A percentile compares a stretch with the other conserved stretches of the same genome.
phyloP scores from a whole-genome alignment of 208 protist species.

The Trypanosoma grayi region DNA sequence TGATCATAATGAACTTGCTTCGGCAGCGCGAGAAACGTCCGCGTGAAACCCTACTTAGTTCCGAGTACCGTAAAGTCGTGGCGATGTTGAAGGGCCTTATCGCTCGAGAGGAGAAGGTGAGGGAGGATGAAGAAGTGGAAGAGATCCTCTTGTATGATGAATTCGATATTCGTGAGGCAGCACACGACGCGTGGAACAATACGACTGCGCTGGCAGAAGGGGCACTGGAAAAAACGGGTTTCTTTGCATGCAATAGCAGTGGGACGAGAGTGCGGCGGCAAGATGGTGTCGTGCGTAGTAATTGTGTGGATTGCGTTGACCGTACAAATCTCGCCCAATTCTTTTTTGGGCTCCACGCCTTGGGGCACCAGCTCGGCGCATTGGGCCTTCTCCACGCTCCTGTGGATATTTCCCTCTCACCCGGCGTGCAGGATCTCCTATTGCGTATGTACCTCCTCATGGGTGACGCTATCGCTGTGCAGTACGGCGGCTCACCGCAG shows the following conservation, averaged over 20 bases:
- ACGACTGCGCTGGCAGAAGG: slow-evolving; percentile 54
- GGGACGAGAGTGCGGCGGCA: slow-evolving; percentile 38
- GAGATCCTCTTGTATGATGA: slow-evolving; percentile 71
- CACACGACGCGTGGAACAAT: slow-evolving; percentile 71
- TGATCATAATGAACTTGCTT: slow-evolving; percentile 93
- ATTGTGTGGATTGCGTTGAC: slow-evolving; percentile 98
- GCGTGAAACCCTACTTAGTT: slow-evolving; percentile 76
- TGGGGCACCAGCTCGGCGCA: slow-evolving; percentile 62
- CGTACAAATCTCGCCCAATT: slow-evolving; percentile 97
- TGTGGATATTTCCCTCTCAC: slow-evolving; percentile 37
- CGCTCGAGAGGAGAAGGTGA: slow-evolving; percentile 13
- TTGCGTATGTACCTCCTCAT: slow-evolving; percentile 81
- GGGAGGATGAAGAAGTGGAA: slow-evolving; percentile 10
- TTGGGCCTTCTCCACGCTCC: slow-evolving; percentile 43
- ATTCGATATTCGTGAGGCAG: slow-evolving; percentile 78
- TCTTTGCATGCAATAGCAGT: slow-evolving; percentile 41
- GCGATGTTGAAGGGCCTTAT: slow-evolving; percentile 36
- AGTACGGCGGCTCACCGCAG: slow-evolving; percentile 88
- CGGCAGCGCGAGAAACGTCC: slow-evolving; percentile 85
- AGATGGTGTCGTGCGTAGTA: slow-evolving; percentile 92
- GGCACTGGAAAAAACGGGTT: slow-evolving; percentile 36
- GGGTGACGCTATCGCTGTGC: slow-evolving; percentile 78
- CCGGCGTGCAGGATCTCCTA: slow-evolving; percentile 50
- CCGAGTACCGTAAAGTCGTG: slow-evolving; percentile 71
- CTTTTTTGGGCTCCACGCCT: slow-evolving; percentile 83